Base-by-base conservation (phyloP, 1,284 basidiomycete species). In the Cryptococcus sp. region DNA sequence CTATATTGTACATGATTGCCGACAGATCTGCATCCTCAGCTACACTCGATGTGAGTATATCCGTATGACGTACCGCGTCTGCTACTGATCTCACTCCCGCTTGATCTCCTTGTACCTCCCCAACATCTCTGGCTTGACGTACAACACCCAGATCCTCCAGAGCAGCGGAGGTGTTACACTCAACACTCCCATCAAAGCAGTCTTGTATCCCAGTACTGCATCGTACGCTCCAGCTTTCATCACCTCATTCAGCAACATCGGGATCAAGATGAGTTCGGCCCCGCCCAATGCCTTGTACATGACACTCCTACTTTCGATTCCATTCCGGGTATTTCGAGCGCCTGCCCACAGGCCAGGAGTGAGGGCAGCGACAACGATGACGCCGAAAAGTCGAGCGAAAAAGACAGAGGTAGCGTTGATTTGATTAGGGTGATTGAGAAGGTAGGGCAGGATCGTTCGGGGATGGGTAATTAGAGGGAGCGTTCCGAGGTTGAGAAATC, bases 381-480 rank as follows among this genome's bases (percentile, higher is more conserved):
- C 58, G 7, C 57, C 63, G 41, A 63, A 63, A 1, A 63, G 36
- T 7, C 59, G 46, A 0, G 56, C 48, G 25, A 63, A 61, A 25
- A 63, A 46, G 39, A 62, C 28, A 2, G 56, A 19, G 10, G 60
- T 48, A 2, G 59, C 48, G 52, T 60, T 63, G 51, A 60, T 59
- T 7, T 63, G 50, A 2, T 36, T 4, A 11, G 63, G 61, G 25
- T 59, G 31, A 21, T 32, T 36, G 13, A 66, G 60, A n/a, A 66
- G 31, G 22, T 49, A 46, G 1, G 49, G 47, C 21, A 66, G 56
- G 40, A 57, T 48, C 24, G 46, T 21, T 4, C 43, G 23, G 4
- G 63, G 43, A 39, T 63, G 48, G 32, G 59, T 61, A 43, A 66
- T 45, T 16, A 66, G 49, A 11, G 63, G 63, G 50, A 66, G 36